Percentiles rank a stretch among this genome's conserved stretches.
These are phyloP conservation scores for Apium graveolens DNA, from an alignment of 129 eudicot genomes.

Conservation along the genomic window DNA sequence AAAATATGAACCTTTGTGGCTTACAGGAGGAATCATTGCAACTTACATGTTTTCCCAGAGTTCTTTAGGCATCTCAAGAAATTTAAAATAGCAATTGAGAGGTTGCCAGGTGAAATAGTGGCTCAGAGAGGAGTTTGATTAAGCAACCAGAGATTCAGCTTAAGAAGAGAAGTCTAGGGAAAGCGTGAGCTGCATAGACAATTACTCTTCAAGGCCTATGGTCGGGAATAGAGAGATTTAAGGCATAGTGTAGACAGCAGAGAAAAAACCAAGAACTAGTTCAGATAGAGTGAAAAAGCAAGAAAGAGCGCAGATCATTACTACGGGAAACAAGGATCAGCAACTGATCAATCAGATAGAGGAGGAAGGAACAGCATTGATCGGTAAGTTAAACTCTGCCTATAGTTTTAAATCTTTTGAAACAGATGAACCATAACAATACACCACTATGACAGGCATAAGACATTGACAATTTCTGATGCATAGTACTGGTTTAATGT, in stretches of 20 bases:
- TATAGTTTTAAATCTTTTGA: neutral
- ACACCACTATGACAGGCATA: neutral
- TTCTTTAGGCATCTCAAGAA: conserved; percentile 33
- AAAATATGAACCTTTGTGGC: conserved; percentile 35
- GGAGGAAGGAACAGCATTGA: conserved; percentile 18
- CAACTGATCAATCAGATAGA: conserved; percentile 17
- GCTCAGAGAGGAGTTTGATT: neutral
- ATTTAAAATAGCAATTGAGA: conserved; percentile 21
- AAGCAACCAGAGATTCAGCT: neutral
- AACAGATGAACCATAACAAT: neutral
- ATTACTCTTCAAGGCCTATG: conserved; percentile 7
- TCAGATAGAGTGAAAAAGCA: conserved; percentile 12
- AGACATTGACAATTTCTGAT: neutral
- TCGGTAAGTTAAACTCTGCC: conserved; percentile 8
- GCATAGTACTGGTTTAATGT: neutral
- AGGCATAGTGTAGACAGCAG: conserved; percentile 14
- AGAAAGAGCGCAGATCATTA: conserved; percentile 17
- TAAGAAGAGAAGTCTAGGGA: conserved; percentile 15
- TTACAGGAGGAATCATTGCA: conserved; percentile 32
- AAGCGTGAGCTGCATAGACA: conserved; percentile 10
- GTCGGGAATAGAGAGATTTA: conserved; percentile 4
- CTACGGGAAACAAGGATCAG: conserved; percentile 9
- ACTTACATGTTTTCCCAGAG: conserved; percentile 29
- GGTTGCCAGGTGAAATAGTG: neutral
- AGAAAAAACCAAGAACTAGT: conserved; percentile 15